phyloP scores from a whole-genome alignment of 2,329 filamentous ascomycete species.

The Fusarium denticulatum region DNA sequence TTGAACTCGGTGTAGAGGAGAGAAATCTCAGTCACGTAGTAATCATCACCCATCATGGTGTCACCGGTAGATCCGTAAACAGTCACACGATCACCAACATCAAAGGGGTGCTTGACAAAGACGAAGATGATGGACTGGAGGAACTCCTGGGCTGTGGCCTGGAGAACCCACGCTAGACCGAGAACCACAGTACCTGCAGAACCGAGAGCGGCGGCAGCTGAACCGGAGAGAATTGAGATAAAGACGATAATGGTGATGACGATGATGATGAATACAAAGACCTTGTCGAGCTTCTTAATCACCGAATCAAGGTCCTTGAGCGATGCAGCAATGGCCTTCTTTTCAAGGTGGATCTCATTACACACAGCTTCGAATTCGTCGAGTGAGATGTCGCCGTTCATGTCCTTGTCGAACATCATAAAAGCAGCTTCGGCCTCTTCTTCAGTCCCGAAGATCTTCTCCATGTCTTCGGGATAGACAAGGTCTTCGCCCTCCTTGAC shows the following conservation, averaged over 20 bases:
- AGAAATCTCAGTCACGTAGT: slow-evolving; percentile 94
- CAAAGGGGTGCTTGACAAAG: slow-evolving; percentile 96
- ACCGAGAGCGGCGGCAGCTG: slow-evolving; percentile 89
- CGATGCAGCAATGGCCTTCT: slow-evolving; percentile 93
- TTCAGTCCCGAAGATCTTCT: slow-evolving; percentile 78
- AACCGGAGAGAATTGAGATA: slow-evolving; percentile 87
- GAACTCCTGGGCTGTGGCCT: slow-evolving; percentile 93
- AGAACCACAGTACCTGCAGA: slow-evolving; percentile 89
- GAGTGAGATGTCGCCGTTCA: slow-evolving; percentile 96
- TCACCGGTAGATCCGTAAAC: slow-evolving; percentile 90
- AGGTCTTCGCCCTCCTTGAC: slow-evolving; percentile 79
- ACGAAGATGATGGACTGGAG: slow-evolving; percentile 94
- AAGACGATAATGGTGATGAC: slow-evolving; percentile 87
- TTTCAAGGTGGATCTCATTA: slow-evolving; percentile 92
- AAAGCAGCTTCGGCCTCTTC: slow-evolving; percentile 93
- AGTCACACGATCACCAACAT: slow-evolving; percentile 91
- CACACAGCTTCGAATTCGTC: slow-evolving; percentile 93
- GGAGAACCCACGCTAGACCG: slow-evolving; percentile 91
- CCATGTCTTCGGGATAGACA: slow-evolving; percentile 80
- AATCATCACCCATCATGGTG: slow-evolving; percentile 84
- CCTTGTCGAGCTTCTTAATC: slow-evolving; percentile 86
- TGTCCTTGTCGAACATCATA: slow-evolving; percentile 91
- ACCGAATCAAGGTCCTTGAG: slow-evolving; percentile 96
- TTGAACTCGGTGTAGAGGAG: slow-evolving; percentile 97
- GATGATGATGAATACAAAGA: slow-evolving; percentile 87